Percentiles rank a stretch among this genome's conserved stretches.
Evolutionary conservation across 495 filamentous ascomycete genomes (phyloP).

Genomic region (Lentithecium fluviatile): DNA sequence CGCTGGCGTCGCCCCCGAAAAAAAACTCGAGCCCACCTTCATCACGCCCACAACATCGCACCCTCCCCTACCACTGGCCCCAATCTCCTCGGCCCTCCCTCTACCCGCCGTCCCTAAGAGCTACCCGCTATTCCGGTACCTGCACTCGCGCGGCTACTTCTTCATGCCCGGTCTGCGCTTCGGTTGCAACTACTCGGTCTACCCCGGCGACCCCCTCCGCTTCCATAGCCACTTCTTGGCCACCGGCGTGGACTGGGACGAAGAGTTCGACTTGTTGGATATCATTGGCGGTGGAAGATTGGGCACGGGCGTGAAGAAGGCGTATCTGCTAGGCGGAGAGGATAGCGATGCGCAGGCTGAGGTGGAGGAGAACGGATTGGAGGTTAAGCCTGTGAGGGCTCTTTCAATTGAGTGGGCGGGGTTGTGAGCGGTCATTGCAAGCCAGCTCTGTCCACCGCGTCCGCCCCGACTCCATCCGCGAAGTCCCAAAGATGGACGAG

Average conservation of each 20-base stretch:
- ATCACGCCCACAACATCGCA: conserved; percentile 64
- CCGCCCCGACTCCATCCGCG: no score
- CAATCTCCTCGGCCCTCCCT: conserved; percentile 37
- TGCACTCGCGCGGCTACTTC: conserved; percentile 80
- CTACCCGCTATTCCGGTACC: conserved; percentile 68
- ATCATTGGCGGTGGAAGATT: conserved; percentile 81
- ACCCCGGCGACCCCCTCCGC: conserved; percentile 89
- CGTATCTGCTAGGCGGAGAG: conserved; percentile 77
- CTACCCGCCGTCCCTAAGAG: conserved; percentile 52
- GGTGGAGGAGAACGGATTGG: background rate
- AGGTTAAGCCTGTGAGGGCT: conserved; percentile 15
- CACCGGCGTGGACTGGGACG: conserved; percentile 75
- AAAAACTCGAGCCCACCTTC: conserved; percentile 39
- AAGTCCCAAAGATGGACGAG: no score
- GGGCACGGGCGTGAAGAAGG: conserved; percentile 94
- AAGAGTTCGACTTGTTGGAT: conserved; percentile 78
- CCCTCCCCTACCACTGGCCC: conserved; percentile 48
- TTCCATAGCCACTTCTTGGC: conserved; percentile 93
- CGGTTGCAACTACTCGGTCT: conserved; percentile 88
- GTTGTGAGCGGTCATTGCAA: conserved; percentile 21
- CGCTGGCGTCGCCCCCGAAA: background rate
- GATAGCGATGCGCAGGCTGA: conserved; percentile 14
- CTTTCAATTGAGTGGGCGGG: conserved; percentile 39
- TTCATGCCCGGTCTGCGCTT: conserved; percentile 90
- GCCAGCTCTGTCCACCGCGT: no score